A percentile compares a stretch with the other conserved stretches of the same genome.
These are phyloP conservation scores for Neospermospora avenae DNA, from an alignment of 2,329 filamentous ascomycete genomes.

Conservation along the genomic window DNA sequence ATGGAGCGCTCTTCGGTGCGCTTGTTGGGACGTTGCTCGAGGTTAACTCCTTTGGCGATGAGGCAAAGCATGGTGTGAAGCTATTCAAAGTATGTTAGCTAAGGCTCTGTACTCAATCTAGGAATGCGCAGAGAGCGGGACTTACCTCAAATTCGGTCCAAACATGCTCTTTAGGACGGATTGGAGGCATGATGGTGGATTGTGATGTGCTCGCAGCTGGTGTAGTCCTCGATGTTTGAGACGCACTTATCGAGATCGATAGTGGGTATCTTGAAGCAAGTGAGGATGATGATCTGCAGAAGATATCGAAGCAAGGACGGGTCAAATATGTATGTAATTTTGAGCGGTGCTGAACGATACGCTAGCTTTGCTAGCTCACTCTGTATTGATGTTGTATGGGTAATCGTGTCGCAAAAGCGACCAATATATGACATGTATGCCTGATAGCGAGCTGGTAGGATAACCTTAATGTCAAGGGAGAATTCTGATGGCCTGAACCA, in stretches of 20 bases:
- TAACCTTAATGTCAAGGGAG: background rate
- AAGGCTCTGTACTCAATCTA: background rate
- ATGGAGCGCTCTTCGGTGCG: conserved; percentile 15
- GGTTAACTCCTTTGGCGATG: conserved; percentile 24
- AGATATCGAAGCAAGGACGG: background rate
- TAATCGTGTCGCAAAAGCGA: background rate
- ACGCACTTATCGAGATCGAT: background rate
- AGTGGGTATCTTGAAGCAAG: background rate
- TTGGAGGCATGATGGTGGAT: conserved; percentile 9
- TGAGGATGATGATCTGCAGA: background rate
- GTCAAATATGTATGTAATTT: background rate
- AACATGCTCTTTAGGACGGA: conserved; percentile 6
- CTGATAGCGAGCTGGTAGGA: background rate
- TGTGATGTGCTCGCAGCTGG: background rate
- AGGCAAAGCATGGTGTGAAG: conserved; percentile 33
- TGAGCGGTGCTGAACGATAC: background rate
- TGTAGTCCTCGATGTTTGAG: background rate
- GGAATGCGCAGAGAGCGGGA: background rate
- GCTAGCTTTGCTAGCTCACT: background rate
- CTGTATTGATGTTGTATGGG: background rate
- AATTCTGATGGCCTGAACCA: background rate
- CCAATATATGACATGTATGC: background rate
- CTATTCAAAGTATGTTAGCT: conserved; percentile 1
- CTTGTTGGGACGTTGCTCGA: conserved; percentile 22
- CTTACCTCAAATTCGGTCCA: conserved; percentile 23